Percentiles rank a stretch among this genome's conserved stretches.
phyloP scores from a whole-genome alignment of 2,329 filamentous ascomycete species.

The Delphinella strobiligena region DNA sequence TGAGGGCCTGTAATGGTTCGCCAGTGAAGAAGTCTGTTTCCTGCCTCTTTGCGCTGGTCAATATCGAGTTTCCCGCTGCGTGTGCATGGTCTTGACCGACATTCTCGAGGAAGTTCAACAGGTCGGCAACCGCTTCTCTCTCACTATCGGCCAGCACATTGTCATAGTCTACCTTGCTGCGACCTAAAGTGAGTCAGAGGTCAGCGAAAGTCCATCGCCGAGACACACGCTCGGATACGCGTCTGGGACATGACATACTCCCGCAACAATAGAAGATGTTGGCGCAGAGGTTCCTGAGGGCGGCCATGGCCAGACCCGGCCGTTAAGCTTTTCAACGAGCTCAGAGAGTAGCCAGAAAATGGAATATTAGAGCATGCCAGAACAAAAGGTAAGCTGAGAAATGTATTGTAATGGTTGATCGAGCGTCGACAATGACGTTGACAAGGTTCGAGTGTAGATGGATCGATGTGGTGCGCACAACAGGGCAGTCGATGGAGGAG shows the following conservation, averaged over 20 bases:
- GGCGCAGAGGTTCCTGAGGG: slow-evolving; percentile 20
- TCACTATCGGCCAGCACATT: slow-evolving; percentile 74
- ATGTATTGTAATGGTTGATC: too few species aligned
- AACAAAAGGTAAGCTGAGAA: neutral
- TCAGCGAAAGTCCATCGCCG: slow-evolving; percentile 13
- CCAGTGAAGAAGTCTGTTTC: slow-evolving; percentile 98
- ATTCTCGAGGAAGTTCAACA: slow-evolving; percentile 92
- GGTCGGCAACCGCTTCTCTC: slow-evolving; percentile 88
- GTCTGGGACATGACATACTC: slow-evolving; percentile 12
- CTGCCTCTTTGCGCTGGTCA: slow-evolving; percentile 49
- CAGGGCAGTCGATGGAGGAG: too few species aligned
- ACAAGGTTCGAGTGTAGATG: too few species aligned
- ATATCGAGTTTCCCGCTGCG: too few species aligned
- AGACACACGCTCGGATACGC: neutral
- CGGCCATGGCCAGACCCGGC: slow-evolving; percentile 10
- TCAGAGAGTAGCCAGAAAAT: too few species aligned
- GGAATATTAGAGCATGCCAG: neutral
- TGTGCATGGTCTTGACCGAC: too few species aligned
- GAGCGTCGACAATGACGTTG: neutral
- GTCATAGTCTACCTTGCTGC: slow-evolving; percentile 33
- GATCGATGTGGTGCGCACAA: too few species aligned
- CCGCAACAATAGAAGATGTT: slow-evolving; percentile 22
- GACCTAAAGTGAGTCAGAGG: slow-evolving; percentile 20
- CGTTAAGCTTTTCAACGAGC: neutral
- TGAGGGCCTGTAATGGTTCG: slow-evolving; percentile 84